A percentile compares a stretch with the other conserved stretches of the same genome.
Conservation (phyloP, 2,329 filamentous ascomycete genomes). For the Trichoderma sp. region DNA sequence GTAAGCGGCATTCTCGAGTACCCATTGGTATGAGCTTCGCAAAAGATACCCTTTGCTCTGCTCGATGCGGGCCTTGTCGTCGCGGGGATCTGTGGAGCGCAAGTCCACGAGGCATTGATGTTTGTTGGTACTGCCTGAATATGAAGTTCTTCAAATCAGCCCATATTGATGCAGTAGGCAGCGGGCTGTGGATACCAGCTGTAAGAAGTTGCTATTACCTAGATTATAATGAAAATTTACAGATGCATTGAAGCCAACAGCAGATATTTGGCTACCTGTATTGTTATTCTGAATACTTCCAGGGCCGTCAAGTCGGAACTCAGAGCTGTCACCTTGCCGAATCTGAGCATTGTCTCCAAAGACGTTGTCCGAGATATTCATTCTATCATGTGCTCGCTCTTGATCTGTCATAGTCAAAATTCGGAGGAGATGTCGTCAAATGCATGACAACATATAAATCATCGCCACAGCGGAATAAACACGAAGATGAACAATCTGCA, state of each 20-base stretch:
- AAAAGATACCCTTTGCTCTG: neutral
- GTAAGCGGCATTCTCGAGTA: neutral
- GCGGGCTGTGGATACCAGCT: neutral
- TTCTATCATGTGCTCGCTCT: neutral
- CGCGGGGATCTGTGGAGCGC: neutral
- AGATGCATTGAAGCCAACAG: neutral
- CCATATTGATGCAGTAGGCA: neutral
- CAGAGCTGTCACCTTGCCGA: neutral
- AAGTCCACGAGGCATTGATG: neutral
- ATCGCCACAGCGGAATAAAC: neutral
- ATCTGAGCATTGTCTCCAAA: neutral
- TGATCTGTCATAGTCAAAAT: neutral
- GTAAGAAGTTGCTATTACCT: neutral
- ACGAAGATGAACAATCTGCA: neutral
- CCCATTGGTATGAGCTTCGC: neutral
- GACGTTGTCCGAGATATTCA: neutral
- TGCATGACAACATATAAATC: neutral
- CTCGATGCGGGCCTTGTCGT: neutral
- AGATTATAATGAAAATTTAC: neutral
- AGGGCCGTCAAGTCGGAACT: neutral
- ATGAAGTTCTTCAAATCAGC: neutral
- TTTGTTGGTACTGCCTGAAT: neutral
- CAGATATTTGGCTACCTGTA: neutral
- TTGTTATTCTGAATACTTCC: neutral
- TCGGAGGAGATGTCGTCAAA: too few relatives aligned